Percentiles rank a stretch among this genome's conserved stretches.
phyloP scores from a whole-genome alignment of 139 green algal genomes.

The Zygnema circumcarinatum region DNA sequence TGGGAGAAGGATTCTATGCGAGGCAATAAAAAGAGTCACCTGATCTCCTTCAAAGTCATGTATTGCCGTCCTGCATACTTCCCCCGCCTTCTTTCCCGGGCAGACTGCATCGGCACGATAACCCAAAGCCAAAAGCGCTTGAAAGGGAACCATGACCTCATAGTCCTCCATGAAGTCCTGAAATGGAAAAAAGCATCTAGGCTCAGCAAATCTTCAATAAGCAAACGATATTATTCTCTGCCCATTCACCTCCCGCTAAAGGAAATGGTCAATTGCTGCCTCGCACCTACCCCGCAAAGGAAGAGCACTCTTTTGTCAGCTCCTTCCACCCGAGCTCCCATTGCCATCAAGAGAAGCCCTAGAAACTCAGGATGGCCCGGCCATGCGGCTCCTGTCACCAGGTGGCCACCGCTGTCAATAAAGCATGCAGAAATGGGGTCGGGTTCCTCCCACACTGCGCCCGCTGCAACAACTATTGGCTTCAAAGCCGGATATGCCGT shows the following conservation, averaged over 20 bases:
- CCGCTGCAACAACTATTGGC: slow-evolving; percentile 21
- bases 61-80: slow-evolving; percentile 43
- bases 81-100: slow-evolving; percentile 33
- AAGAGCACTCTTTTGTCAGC: slow-evolving; percentile 53
- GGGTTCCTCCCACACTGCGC: slow-evolving; percentile 34
- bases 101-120: slow-evolving; percentile 53
- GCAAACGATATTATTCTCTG: no score
- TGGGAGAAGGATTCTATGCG: no score
- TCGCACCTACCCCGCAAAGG: slow-evolving; percentile 38
- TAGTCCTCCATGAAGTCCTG: slow-evolving; percentile 60
- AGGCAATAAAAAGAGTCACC: no score
- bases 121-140: slow-evolving; percentile 43
- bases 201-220: neutral
- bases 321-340: slow-evolving; percentile 40
- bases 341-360: slow-evolving; percentile 44
- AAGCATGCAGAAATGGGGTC: slow-evolving; percentile 56
- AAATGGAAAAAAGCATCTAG: neutral
- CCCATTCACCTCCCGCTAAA: neutral
- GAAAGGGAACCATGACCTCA: slow-evolving; percentile 57
- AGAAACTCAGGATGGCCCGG: slow-evolving; percentile 54
- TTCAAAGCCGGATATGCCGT: slow-evolving; percentile 50
- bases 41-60: slow-evolving; percentile 60
- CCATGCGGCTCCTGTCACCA: slow-evolving; percentile 52
- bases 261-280: neutral
- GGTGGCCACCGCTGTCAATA: slow-evolving; percentile 28